Evolutionary conservation across 352 stramenopile species (phyloP).

Genomic region (Globisporangium echinulatum): DNA sequence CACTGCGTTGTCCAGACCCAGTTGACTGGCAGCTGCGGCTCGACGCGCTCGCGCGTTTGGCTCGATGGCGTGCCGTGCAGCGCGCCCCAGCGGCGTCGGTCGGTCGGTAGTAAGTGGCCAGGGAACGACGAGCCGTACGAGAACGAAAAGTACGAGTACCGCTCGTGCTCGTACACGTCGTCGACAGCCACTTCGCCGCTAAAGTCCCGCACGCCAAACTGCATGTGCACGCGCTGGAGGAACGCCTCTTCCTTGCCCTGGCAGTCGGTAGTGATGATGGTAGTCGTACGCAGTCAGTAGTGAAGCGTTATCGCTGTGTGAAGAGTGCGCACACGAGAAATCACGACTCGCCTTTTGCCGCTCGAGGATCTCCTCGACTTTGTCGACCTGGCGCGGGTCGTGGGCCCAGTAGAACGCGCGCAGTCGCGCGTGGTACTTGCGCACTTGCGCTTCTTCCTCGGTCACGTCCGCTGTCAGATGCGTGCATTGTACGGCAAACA

Average conservation of each 20-base stretch:
- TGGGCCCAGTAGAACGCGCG: conserved; percentile 70
- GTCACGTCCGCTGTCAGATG: conserved; percentile 1
- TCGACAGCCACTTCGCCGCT: conserved; percentile 57
- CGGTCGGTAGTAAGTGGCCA: conserved; percentile 60
- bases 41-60: conserved; percentile 48
- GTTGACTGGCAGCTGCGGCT: conserved; percentile 55
- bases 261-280: not conserved
- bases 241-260: conserved; percentile 53
- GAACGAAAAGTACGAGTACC: conserved; percentile 77
- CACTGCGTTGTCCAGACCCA: conserved; percentile 66
- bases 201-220: conserved; percentile 69
- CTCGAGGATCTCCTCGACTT: conserved; percentile 49
- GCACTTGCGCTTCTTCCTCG: conserved; percentile 11
- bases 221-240: conserved; percentile 49
- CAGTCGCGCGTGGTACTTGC: conserved; percentile 30
- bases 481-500: not conserved
- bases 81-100: conserved; percentile 54
- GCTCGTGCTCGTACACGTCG: conserved; percentile 74
- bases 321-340: too few relatives aligned
- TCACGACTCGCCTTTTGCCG: conserved; percentile 24
- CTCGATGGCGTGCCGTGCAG: conserved; percentile 51
- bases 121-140: conserved; percentile 66
- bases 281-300: too few relatives aligned
- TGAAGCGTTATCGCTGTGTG: too few relatives aligned
- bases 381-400: conserved; percentile 57